Evolutionary conservation across 805 yeast genomes (phyloP).

Genomic region (Saturnispora kantuleensis): DNA sequence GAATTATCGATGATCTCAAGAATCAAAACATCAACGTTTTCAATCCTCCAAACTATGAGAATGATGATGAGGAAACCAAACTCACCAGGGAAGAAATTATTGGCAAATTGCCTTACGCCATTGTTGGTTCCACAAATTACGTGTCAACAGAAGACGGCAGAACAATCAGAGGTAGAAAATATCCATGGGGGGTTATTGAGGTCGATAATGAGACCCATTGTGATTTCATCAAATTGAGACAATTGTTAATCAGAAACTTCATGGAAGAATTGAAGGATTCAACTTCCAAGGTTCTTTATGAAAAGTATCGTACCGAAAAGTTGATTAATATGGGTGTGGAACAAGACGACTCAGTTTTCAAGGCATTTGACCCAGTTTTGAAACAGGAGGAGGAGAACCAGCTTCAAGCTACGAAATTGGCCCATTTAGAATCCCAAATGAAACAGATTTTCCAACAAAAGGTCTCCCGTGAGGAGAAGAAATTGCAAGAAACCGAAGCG

Average conservation of each 20-base stretch:
- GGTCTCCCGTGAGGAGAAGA: conserved; percentile 94
- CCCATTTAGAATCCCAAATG: conserved; percentile 94
- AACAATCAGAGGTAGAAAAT: conserved; percentile 77
- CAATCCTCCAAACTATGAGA: conserved; percentile 65
- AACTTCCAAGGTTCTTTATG: conserved; percentile 70
- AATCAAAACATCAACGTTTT: conserved; percentile 69
- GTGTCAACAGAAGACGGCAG: conserved; percentile 68
- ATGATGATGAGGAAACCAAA: conserved; percentile 71
- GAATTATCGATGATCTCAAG: conserved; percentile 67
- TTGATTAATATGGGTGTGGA: conserved; percentile 73
- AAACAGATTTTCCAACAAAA: conserved; percentile 92
- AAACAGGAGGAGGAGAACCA: conserved; percentile 91
- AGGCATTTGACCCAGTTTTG: conserved; percentile 85
- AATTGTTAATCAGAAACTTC: conserved; percentile 78
- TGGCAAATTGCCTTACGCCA: conserved; percentile 79
- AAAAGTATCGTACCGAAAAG: conserved; percentile 80
- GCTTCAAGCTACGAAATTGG: conserved; percentile 85
- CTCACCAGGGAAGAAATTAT: conserved; percentile 56
- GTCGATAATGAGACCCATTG: conserved; percentile 91
- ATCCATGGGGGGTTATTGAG: conserved; percentile 97
- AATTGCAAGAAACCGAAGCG: conserved; percentile 91
- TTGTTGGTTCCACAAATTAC: conserved; percentile 77
- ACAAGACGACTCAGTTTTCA: conserved; percentile 89
- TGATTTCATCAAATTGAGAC: conserved; percentile 84
- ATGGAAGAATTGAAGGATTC: conserved; percentile 89